Percentiles rank a stretch among this genome's conserved stretches.
phyloP scores from a whole-genome alignment of 73 alveolate genomes.

The Paramecium tetraurelia region DNA sequence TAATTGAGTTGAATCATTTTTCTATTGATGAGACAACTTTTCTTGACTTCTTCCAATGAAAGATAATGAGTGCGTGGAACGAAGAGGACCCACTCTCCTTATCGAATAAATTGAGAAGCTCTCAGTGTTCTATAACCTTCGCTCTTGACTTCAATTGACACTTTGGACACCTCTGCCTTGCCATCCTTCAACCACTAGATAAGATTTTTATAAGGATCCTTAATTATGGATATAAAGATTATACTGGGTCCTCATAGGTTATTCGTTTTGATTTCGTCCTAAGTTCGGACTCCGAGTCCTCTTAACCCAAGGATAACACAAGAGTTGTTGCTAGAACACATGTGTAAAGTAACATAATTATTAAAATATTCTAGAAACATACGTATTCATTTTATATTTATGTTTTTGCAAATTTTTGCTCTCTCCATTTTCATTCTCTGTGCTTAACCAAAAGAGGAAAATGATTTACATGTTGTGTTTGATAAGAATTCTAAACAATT shows the following conservation, averaged over 20 bases:
- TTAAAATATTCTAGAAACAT: conserved; percentile 20
- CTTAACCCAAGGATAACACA: neutral
- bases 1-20: conserved; percentile 80
- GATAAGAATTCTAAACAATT: conserved; percentile 17
- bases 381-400: neutral
- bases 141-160: neutral
- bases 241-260: conserved; percentile 38
- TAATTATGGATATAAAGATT: neutral
- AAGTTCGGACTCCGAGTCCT: neutral
- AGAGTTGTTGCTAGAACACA: neutral
- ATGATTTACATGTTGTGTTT: neutral
- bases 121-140: conserved; percentile 46
- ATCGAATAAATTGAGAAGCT: conserved; percentile 72
- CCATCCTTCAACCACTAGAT: conserved; percentile 37
- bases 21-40: conserved; percentile 77
- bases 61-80: conserved; percentile 88
- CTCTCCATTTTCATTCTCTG: neutral
- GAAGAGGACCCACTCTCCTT: conserved; percentile 79
- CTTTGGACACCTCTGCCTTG: conserved; percentile 40
- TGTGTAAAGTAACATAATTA: neutral
- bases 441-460: conserved; percentile 4
- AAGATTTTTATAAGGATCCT: conserved; percentile 37
- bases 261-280: neutral
- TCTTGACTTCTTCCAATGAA: conserved; percentile 88
- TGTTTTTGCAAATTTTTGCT: neutral